Base-by-base conservation (phyloP, 2,329 filamentous ascomycete species). In the Nemania serpens region DNA sequence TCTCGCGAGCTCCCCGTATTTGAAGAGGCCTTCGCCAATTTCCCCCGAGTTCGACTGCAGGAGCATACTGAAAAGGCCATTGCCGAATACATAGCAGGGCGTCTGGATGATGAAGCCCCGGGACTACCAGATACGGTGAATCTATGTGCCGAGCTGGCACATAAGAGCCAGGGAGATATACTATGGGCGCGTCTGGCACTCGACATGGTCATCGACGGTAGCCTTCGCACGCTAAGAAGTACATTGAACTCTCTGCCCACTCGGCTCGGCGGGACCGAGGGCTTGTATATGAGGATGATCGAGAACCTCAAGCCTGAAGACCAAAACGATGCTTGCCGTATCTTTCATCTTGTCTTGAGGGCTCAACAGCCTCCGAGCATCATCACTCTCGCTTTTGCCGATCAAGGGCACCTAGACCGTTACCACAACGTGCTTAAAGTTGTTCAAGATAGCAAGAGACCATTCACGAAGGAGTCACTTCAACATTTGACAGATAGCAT, bases 201-300 rank as follows among this genome's bases (percentile, higher is more conserved):
- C 5, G 69, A 74, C 37, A 73, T 74, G 70, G 62, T 74, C 7
- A 61, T 73, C 25, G 69, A 71, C 22, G 70, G 69, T 25, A 71
- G 70, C n/a, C 66, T 74, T 25, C 68, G 69, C 29, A 71, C 64
- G 0, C 48, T 74, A 12, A 65, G 70, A 48, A 41, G 59, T 5
- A 73, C 70, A 3, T 55, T 74, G 25, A 66, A 74, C 55, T 72
- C 71, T 1, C 56, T 74, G 15, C 73, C 73, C 3, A 55, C 67
- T 5, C 68, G 68, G 7, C 72, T 74, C 2, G 72, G 71, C 15
- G 73, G 73, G 5, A 61, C 67, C 0, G 69, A 73, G 17, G 73
- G 73, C 9, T 63, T 74, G 5, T 74, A 74, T 41, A 74, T 74
- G 71, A 68, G 67, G n/a, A 73, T 74, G 65, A 64, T 74, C 3